These are phyloP conservation scores for Xylaria venustula DNA, from an alignment of 495 filamentous ascomycete genomes.

Conservation along the genomic window DNA sequence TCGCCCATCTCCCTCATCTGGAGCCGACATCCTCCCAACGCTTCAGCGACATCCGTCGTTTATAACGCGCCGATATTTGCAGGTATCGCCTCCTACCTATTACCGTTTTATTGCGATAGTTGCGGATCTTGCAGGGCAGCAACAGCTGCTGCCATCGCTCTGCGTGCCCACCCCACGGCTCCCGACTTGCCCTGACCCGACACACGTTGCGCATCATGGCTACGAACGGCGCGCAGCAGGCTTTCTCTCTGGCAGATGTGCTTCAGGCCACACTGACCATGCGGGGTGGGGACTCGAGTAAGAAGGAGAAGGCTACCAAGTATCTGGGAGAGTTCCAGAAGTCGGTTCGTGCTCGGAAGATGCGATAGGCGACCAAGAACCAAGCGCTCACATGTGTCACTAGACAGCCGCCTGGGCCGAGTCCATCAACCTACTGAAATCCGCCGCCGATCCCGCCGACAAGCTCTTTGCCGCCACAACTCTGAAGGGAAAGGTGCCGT, in stretches of 20 bases:
- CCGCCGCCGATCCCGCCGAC: constrained; percentile 70
- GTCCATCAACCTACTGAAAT: constrained; percentile 81
- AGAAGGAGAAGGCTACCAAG: constrained; percentile 86
- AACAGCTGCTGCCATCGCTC: constrained; percentile 16
- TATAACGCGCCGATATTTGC: background rate
- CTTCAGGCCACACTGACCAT: constrained; percentile 86
- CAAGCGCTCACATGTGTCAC: background rate
- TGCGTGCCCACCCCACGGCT: constrained; percentile 32
- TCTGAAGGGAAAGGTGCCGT: constrained; percentile 89
- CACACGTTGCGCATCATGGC: constrained; percentile 56
- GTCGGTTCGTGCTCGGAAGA: constrained; percentile 62
- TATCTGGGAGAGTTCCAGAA: constrained; percentile 97
- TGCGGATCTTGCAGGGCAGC: constrained; percentile 13
- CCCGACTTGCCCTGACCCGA: constrained; percentile 17
- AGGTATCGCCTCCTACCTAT: constrained; percentile 1
- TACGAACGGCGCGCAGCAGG: constrained; percentile 62
- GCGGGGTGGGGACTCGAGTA: constrained; percentile 75
- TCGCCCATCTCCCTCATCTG: background rate
- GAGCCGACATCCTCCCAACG: background rate
- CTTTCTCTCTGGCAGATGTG: constrained; percentile 71
- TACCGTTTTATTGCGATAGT: background rate
- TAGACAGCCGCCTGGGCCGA: constrained; percentile 84
- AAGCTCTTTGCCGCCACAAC: constrained; percentile 97
- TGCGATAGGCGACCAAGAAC: background rate
- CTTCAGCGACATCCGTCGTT: background rate